Evolutionary conservation across 2,329 filamentous ascomycete species (phyloP).

Genomic region (Metarhizium sp.): DNA sequence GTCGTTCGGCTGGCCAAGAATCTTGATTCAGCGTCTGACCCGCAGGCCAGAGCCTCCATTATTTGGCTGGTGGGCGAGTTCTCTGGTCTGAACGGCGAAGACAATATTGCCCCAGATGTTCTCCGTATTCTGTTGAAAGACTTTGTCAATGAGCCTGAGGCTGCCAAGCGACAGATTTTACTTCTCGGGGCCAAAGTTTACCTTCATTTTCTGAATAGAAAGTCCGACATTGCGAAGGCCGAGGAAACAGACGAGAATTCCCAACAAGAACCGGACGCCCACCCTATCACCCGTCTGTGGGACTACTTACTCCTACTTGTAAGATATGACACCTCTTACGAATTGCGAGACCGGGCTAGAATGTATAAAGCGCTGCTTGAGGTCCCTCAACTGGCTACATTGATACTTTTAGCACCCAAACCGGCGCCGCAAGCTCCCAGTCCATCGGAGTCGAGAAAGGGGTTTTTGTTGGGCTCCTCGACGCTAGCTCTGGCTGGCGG

Average conservation of each 20-base stretch:
- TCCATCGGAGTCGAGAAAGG: slow-evolving; percentile 74
- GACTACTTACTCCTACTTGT: slow-evolving; percentile 76
- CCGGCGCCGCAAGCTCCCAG: slow-evolving; percentile 85
- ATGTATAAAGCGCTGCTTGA: slow-evolving; percentile 79
- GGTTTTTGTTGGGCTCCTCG: slow-evolving; percentile 71
- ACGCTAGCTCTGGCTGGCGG: slow-evolving; percentile 76
- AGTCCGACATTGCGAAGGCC: slow-evolving; percentile 33
- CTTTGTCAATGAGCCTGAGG: slow-evolving; percentile 75
- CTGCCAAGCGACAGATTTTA: slow-evolving; percentile 84
- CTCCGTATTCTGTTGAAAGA: slow-evolving; percentile 78
- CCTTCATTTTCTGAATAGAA: slow-evolving; percentile 70
- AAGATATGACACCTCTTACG: slow-evolving; percentile 90
- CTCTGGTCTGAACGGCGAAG: slow-evolving; percentile 65
- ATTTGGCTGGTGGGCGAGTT: slow-evolving; percentile 98
- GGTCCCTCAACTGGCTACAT: slow-evolving; percentile 76
- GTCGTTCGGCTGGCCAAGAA: slow-evolving; percentile 86
- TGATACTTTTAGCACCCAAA: slow-evolving; percentile 89
- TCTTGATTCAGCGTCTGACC: slow-evolving; percentile 77
- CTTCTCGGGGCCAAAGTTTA: slow-evolving; percentile 95
- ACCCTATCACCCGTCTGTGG: slow-evolving; percentile 72
- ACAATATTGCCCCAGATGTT: slow-evolving; percentile 90
- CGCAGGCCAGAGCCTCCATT: slow-evolving; percentile 85
- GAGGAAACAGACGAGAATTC: slow-evolving; percentile 22
- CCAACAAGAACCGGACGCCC: slow-evolving; percentile 27
- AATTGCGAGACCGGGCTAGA: slow-evolving; percentile 82